These are phyloP conservation scores for Scenedesmus sp. DNA, from an alignment of 163 green algal genomes.

Conservation along the genomic window DNA sequence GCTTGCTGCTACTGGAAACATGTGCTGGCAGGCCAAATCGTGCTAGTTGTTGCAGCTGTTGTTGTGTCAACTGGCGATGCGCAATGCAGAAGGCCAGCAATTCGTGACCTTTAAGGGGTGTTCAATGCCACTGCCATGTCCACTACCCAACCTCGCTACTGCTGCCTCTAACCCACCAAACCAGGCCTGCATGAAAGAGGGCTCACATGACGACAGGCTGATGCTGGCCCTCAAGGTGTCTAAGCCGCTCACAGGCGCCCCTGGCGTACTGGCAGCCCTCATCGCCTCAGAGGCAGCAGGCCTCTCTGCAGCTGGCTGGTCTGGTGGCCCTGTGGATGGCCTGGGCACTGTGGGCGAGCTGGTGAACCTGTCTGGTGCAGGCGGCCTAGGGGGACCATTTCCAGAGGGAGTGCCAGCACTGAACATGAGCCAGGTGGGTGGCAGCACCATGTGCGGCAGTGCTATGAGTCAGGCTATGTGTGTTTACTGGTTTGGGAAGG, in stretches of 20 bases:
- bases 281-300: constrained; percentile 20
- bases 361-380: background rate
- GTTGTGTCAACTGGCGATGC: too few relatives aligned
- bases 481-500: too few relatives aligned
- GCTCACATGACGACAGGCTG: constrained; percentile 41
- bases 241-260: constrained; percentile 6
- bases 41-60: too few relatives aligned
- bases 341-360: background rate
- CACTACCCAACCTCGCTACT: background rate
- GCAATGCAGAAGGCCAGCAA: too few relatives aligned
- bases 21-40: too few relatives aligned
- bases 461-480: background rate
- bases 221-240: constrained; percentile 48
- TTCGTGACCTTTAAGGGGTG: too few relatives aligned
- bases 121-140: too few relatives aligned
- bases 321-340: background rate
- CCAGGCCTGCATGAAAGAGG: constrained; percentile 57
- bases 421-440: background rate
- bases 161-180: background rate
- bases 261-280: constrained; percentile 5
- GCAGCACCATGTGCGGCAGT: background rate
- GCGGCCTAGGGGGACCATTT: background rate
- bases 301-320: constrained; percentile 12
- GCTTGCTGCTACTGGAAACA: background rate
- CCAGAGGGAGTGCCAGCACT: constrained; percentile 21